phyloP scores from a whole-genome alignment of 1,139 yeast genomes.

The Geotrichum carabidarum region DNA sequence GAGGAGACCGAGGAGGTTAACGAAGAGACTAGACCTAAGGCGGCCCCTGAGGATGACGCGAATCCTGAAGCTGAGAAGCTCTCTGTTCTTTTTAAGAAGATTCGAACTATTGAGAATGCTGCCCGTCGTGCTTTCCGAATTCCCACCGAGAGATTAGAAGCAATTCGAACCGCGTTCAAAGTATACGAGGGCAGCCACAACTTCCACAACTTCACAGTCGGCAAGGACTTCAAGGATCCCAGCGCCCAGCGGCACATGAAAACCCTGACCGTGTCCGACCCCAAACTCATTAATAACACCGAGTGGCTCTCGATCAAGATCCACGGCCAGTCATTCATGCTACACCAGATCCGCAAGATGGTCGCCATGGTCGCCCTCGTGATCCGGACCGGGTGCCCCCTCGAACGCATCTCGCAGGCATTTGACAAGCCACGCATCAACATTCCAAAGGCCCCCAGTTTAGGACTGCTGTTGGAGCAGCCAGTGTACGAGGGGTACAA shows the following conservation, averaged over 20 bases:
- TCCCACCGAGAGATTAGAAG: slow-evolving; percentile 53
- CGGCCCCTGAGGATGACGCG: slow-evolving; percentile 21
- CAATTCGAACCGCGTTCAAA: slow-evolving; percentile 63
- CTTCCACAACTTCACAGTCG: slow-evolving; percentile 91
- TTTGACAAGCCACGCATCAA: slow-evolving; percentile 70
- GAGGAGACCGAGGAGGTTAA: slow-evolving; percentile 31
- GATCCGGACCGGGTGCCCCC: slow-evolving; percentile 80
- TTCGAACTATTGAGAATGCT: slow-evolving; percentile 61
- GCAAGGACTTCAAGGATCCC: slow-evolving; percentile 81
- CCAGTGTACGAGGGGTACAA: slow-evolving; percentile 91
- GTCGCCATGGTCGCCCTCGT: slow-evolving; percentile 89
- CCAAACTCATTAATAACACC: slow-evolving; percentile 85
- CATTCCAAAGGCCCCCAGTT: slow-evolving; percentile 96
- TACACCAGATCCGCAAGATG: slow-evolving; percentile 97
- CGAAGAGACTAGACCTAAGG: slow-evolving; percentile 30
- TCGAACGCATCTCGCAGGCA: slow-evolving; percentile 68
- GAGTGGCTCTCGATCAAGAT: slow-evolving; percentile 96
- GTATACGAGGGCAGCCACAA: slow-evolving; percentile 84
- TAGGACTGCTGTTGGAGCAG: slow-evolving; percentile 82
- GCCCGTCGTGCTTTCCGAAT: slow-evolving; percentile 68
- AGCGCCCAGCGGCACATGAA: slow-evolving; percentile 82
- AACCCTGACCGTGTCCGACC: slow-evolving; percentile 73
- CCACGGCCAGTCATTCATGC: slow-evolving; percentile 97
- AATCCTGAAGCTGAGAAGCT: slow-evolving; percentile 38
- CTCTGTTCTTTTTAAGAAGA: slow-evolving; percentile 44